These are phyloP conservation scores for Naganishia cerealis DNA, from an alignment of 1,284 basidiomycete genomes.

Conservation along the genomic window DNA sequence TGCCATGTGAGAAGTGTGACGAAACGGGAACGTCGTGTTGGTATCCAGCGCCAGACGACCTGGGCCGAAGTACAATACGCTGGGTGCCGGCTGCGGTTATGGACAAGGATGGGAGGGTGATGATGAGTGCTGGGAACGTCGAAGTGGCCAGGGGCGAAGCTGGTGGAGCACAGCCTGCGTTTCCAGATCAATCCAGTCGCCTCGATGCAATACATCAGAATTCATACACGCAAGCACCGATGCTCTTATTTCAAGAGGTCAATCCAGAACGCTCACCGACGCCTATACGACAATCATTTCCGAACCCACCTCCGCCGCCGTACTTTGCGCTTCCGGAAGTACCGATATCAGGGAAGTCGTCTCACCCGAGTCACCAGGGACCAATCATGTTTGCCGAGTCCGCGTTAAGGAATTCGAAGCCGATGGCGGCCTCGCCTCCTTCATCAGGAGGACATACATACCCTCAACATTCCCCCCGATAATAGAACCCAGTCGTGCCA, in stretches of 20 bases:
- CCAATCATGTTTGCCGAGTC: slow-evolving; percentile 8
- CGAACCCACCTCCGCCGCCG: neutral
- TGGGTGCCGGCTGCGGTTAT: slow-evolving; percentile 30
- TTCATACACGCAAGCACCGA: neutral
- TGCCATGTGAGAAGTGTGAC: slow-evolving; percentile 36
- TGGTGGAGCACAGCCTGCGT: neutral
- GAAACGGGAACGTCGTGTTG: slow-evolving; percentile 35
- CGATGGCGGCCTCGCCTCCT: neutral
- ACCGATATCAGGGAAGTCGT: neutral
- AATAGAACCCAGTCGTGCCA: neutral
- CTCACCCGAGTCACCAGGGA: neutral
- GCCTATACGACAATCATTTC: neutral
- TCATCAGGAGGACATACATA: neutral
- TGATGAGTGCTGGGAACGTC: neutral
- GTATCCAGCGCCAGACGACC: slow-evolving; percentile 34
- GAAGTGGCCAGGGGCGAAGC: neutral
- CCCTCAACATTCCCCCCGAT: neutral
- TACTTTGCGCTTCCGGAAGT: neutral
- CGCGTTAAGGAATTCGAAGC: neutral
- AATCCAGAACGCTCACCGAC: neutral
- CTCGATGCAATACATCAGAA: neutral
- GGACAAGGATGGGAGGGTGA: slow-evolving; percentile 13
- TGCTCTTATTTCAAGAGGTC: neutral
- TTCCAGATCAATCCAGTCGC: neutral
- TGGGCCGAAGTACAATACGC: slow-evolving; percentile 27